These are phyloP conservation scores for Phytophthora fragariaefolia DNA, from an alignment of 352 stramenopile genomes.

Conservation along the genomic window DNA sequence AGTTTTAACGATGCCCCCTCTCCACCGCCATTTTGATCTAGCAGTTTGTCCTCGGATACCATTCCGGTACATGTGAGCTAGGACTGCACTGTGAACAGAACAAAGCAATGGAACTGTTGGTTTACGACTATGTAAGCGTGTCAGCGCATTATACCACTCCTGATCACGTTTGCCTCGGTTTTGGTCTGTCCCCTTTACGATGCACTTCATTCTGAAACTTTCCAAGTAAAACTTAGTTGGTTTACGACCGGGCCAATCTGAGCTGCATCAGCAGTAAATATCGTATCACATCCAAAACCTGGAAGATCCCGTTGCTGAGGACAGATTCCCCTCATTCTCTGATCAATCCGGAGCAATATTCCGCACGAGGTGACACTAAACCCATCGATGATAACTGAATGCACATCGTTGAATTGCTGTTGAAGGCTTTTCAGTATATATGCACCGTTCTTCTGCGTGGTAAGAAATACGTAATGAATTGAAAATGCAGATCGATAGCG, in stretches of 20 bases:
- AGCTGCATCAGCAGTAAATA: slow-evolving; percentile 4
- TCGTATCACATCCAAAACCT: background rate
- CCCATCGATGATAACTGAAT: slow-evolving; percentile 9
- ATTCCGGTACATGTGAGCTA: background rate
- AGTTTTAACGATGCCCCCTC: too few species aligned
- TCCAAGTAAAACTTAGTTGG: background rate
- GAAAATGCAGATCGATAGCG: slow-evolving; percentile 9
- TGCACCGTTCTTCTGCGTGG: background rate
- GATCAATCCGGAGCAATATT: background rate
- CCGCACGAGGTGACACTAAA: slow-evolving; percentile 7
- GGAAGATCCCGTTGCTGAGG: background rate
- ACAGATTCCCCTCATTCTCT: slow-evolving; percentile 3
- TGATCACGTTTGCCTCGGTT: slow-evolving; percentile 6
- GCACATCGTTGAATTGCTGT: background rate
- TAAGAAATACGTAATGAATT: background rate
- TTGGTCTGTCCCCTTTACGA: slow-evolving; percentile 1
- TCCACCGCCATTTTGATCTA: too few species aligned
- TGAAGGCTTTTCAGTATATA: slow-evolving; percentile 7
- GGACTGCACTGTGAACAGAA: background rate
- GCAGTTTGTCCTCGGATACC: background rate
- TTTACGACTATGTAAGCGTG: background rate
- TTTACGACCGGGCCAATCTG: slow-evolving; percentile 5
- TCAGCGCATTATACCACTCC: background rate
- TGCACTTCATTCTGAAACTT: background rate
- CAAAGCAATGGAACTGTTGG: background rate